A percentile compares a stretch with the other conserved stretches of the same genome.
These are phyloP conservation scores for Abrus precatorius DNA, from an alignment of 306 rosid species.

Conservation along the genomic window DNA sequence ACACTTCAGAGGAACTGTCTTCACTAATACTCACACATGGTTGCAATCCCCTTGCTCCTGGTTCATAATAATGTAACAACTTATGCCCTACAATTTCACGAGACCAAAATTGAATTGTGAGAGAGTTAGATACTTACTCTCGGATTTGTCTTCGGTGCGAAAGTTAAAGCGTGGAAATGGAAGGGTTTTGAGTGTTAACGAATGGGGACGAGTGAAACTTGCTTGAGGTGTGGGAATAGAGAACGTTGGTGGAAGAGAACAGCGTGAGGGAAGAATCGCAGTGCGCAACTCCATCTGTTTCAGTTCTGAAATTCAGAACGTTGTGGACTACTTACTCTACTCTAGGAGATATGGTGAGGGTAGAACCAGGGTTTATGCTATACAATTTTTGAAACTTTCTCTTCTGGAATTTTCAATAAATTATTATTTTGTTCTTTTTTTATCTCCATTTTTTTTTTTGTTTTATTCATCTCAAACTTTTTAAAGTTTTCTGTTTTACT, in stretches of 20 bases:
- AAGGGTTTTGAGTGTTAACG: slow-evolving; percentile 41
- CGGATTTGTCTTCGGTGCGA: slow-evolving; percentile 30
- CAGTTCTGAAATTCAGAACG: neutral
- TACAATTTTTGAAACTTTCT: neutral
- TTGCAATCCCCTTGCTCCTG: slow-evolving; percentile 47
- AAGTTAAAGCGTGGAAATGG: slow-evolving; percentile 42
- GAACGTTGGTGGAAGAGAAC: slow-evolving; percentile 40
- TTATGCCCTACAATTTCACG: neutral
- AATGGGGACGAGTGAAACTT: neutral
- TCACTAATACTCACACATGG: slow-evolving; percentile 44
- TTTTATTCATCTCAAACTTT: neutral
- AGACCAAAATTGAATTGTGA: neutral
- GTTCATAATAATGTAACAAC: neutral
- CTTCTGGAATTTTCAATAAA: neutral
- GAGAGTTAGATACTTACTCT: neutral
- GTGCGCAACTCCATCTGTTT: slow-evolving; percentile 46
- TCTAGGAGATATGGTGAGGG: neutral
- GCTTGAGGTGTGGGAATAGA: slow-evolving; percentile 3
- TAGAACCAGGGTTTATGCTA: neutral
- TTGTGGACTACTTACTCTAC: neutral
- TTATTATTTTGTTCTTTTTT: neutral
- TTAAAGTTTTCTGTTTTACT: too few species aligned
- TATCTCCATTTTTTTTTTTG: neutral
- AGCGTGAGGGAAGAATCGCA: slow-evolving; percentile 28
- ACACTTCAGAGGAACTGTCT: slow-evolving; percentile 43